Conservation (phyloP, 352 stramenopile species). For the Pythium insidiosum region DNA sequence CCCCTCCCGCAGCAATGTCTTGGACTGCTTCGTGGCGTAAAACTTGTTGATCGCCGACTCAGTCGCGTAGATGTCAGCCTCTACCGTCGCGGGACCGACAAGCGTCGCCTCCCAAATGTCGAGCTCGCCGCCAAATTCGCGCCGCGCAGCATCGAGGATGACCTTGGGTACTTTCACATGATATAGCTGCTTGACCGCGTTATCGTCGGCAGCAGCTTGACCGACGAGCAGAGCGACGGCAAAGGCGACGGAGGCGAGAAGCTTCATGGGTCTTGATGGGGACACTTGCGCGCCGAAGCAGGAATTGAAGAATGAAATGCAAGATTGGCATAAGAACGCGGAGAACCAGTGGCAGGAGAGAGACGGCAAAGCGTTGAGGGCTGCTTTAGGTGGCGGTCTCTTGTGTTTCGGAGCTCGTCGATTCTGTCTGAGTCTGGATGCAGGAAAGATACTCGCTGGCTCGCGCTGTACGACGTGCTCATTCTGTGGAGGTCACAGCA, state of each 20-base stretch:
- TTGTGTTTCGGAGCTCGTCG: no score
- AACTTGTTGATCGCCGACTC: slow-evolving; percentile 15
- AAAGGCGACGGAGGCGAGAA: slow-evolving; percentile 12
- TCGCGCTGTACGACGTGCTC: no score
- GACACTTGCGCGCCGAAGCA: no score
- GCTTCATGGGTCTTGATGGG: slow-evolving; percentile 22
- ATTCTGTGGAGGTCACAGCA: no score
- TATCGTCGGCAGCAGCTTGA: slow-evolving; percentile 13
- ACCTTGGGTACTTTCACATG: slow-evolving; percentile 22
- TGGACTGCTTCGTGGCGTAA: slow-evolving; percentile 5
- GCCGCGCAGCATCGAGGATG: slow-evolving; percentile 14
- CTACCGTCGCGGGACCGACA: slow-evolving; percentile 7
- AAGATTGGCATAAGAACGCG: background rate
- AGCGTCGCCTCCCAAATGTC: slow-evolving; percentile 15
- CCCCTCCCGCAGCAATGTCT: slow-evolving; percentile 8
- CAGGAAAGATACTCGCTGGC: no score
- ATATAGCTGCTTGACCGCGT: slow-evolving; percentile 20
- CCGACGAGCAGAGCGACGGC: slow-evolving; percentile 8
- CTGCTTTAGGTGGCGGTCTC: no score
- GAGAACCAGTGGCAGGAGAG: background rate
- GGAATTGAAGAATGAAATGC: slow-evolving; percentile 15
- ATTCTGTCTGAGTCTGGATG: no score
- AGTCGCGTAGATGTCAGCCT: slow-evolving; percentile 20
- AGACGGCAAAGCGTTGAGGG: no score
- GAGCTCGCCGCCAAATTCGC: slow-evolving; percentile 14